Base-by-base conservation (phyloP, 1,284 basidiomycete genomes). In the Coniferiporia sulphurascens region DNA sequence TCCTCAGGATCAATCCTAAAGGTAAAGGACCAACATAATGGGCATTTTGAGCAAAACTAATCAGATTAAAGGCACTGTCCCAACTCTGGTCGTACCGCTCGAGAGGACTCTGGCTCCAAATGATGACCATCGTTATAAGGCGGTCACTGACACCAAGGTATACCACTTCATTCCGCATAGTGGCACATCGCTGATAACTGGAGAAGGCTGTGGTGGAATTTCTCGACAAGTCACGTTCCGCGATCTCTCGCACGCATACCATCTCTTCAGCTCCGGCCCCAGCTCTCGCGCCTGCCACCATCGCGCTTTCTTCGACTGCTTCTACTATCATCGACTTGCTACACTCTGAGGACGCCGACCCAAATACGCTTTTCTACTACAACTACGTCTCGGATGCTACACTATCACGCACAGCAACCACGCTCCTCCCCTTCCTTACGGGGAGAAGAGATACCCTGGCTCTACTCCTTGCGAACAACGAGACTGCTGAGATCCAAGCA, bases 1-100 rank as follows among this genome's bases (percentile, higher is more conserved):
- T 85, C 68, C 75, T 89, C 59, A 84, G 91, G 55, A 75, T 95
- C 70, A 95, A 91, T 70, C 77, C 85, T 44, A 86, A 89, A 69
- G 91, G 89, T 83, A 66, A 22, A 21, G 64, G 48, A 19, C 58
- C 34, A 12, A 35, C 17, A 38, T 46, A 13, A 22, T 43, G 19
- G 1, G 45, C 17, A 1, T 10, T 38, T 32, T n/a, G 21, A 8
- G 15, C 32, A 6, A 59, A 17, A 58, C 44, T 38, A 8, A 13
- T 41, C 41, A 51, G 10, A 22, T 61, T 51, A 36, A 35, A 89
- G 91, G 84, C 12, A 91, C 88, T n/a, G 81, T 95, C 0, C 93
- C 93, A 4, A 89, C 89, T 0, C 75, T 96, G 48, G 86, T 94
- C 21, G 91, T 94, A 3, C 93, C 93, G 0, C 75, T 91, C 17